Evolutionary conservation across 345 rosid genomes (phyloP), one percentile per base, ranked within the genome.

Genomic region (Camelina neglecta): DNA sequence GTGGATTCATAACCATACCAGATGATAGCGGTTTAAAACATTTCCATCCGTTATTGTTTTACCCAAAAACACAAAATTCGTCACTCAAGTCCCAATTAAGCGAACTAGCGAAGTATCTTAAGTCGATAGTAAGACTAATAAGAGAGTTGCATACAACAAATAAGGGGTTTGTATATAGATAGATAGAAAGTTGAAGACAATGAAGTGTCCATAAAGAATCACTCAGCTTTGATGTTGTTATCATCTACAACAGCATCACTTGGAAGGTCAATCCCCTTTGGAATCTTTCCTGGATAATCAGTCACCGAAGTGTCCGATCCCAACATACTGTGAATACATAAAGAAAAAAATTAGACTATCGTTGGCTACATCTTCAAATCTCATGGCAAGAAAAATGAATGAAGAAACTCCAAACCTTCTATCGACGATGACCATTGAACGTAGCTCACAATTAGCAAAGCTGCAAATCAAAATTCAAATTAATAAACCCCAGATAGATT

Each of bases 391-490:
- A 3, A 50, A n/a, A 64, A 26, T 26, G 18, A 15, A 20, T 20
- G 33, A 51, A 68, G 45, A 64, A 70, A 53, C 16, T 74, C 23
- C 83, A 81, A 74, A 90, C 97, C 91, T 83, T 82, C 79, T 89
- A 77, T 95, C 96, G 1, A 86, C 88, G 49, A 95, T 86, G 81
- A 92, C 86, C 93, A 90, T 85, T 53, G 99, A 92, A 44, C 99
- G 92, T 41, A 92, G 96, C 86, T 95, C 99, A n/a, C 97, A 92
- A 61, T 92, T 95, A 12, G 97, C 86, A 82, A 89, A 95, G 82
- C 99, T 95, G 96, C 76, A 73, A 31, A 68, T 53, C 33, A 44
- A 75, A 75, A 53, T 51, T 31, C 8, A 58, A 3, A 67, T 78
- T 8, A 60, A 12, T 4, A 7, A 57, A 63, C 4, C 6, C 4